Base-by-base conservation (phyloP, 148 eudicot genomes). In the Arctostaphylos glauca region DNA sequence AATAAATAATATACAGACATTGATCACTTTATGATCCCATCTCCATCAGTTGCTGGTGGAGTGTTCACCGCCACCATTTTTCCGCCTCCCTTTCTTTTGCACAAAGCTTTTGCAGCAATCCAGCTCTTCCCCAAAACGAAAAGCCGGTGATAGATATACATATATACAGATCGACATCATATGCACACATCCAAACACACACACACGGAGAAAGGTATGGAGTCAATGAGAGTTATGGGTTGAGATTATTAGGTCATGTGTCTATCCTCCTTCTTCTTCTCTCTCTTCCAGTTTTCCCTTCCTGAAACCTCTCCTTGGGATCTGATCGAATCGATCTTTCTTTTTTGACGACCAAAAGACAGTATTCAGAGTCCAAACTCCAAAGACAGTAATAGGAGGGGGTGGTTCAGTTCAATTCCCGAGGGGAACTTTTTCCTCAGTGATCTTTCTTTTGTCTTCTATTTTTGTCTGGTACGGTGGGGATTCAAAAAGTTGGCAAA, bases 41-140 rank as follows among this genome's bases (percentile, higher is more conserved):
- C 93, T 83, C 87, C 81, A 84, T 93, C 97, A 89, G 87, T 83
- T 83, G 86, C 92, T 90, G 93, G 94, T 92, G 83, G 84, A 83
- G 78, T 82, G 88, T 78, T 52, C 59, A 54, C 53, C 82, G 76
- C 87, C 71, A 68, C 79, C 79, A 74, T 88, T 85, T 84, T 76
- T 67, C 60, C 60, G 68, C 86, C 84, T 72, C 85, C 84, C 59
- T 83, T 84, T 79, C 81, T 88, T 77, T 85, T 81, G 79, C 79
- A 31, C 47, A 10, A 84, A 86, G 80, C 91, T 92, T 89, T 86
- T 82, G 82, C 93, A 81, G 83, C 85, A 91, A 90, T 91, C 92
- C 79, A 92, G 90, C 81, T 87, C 58, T 76, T 53, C 19, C 59
- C 67, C 84, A 84, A 76, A 66, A 60, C 78, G 86, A 86, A 83